Base-by-base conservation (phyloP, 768 basidiomycete genomes). In the Mycena vitilis region DNA sequence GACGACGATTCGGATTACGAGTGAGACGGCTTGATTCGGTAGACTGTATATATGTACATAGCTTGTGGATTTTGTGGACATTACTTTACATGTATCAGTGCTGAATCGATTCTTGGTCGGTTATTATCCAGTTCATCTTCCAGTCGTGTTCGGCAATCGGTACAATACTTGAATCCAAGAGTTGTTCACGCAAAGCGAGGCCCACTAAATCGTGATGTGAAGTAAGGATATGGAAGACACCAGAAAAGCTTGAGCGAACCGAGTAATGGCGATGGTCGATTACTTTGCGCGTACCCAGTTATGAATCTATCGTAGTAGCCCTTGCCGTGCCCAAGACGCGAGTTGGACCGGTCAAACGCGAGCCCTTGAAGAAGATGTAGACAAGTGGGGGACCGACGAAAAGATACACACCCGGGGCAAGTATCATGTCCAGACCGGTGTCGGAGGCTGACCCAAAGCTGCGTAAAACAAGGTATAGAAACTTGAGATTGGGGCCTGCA, bases 241-340 rank as follows among this genome's bases (percentile, higher is more conserved):
- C 61, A 47, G 68, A 59, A 66, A 54, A 1, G 22, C 11, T 20
- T 22, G 37, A 23, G 34, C 81, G 66, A 70, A 93, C 93, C 88
- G 60, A 94, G 82, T 37, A 89, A 71, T 1, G 93, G 90, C 63
- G 79, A 82, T 25, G 79, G 79, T 66, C 80, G 79, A 30, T 81
- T 80, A 60, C 78, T 80, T 16, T 80, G 73, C 37, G 81, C 76
- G 66, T 93, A 93, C 1, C 82, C 76, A 4, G 87, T 78, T 42
- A 95, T 81, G 78, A 92, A 95, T 16, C 85, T 82, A 78, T 95
- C 93, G 72, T 95, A 95, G 79, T 91, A 94, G 8, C 93, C 93
- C 77, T 92, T 95, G 25, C 93, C 93, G 71, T 94, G 92, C 12
- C 93, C 93, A 36, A 95, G 84, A 37, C 93, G 88, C 55, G 88